Percentiles rank a stretch among this genome's conserved stretches.
phyloP scores from a whole-genome alignment of 805 yeast genomes.

The Hanseniaspora occidentalis region DNA sequence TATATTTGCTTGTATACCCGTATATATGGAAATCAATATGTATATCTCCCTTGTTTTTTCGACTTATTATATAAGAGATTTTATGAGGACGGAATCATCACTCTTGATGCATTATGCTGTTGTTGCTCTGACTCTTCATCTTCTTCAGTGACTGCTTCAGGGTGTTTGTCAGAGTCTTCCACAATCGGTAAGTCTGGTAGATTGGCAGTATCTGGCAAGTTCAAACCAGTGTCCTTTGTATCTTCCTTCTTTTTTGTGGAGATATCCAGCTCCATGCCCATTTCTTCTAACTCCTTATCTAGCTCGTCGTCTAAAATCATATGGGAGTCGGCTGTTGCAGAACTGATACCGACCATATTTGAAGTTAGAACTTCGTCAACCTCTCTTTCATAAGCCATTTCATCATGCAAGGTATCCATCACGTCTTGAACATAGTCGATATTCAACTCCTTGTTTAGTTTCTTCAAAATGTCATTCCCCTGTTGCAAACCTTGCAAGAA shows the following conservation, averaged over 20 bases:
- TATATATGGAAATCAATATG: not conserved
- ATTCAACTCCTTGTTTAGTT: conserved; percentile 67
- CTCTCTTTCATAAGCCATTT: conserved; percentile 66
- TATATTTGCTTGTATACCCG: not conserved
- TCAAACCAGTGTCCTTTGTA: not conserved
- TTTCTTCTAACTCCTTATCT: conserved; percentile 15
- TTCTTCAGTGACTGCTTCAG: not conserved
- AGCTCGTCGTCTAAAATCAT: conserved; percentile 45
- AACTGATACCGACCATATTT: conserved; percentile 22
- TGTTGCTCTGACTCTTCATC: conserved; percentile 1
- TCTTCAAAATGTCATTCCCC: conserved; percentile 67
- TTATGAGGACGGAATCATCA: conserved; percentile 2
- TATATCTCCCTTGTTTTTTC: not conserved
- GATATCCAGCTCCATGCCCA: conserved; percentile 1
- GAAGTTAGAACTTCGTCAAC: conserved; percentile 39
- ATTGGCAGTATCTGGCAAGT: not conserved
- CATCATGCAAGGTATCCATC: conserved; percentile 77
- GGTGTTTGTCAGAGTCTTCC: not conserved
- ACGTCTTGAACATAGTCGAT: conserved; percentile 68
- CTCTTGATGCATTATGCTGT: not conserved
- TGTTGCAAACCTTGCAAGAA: conserved; percentile 67
- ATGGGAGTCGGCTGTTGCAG: conserved; percentile 49
- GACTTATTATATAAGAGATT: no score
- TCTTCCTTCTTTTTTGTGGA: not conserved
- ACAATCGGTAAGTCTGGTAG: conserved; percentile 4